Percentiles rank a stretch among this genome's conserved stretches.
Conservation (phyloP, 2,329 filamentous ascomycete species). For the Aureobasidium sp. region DNA sequence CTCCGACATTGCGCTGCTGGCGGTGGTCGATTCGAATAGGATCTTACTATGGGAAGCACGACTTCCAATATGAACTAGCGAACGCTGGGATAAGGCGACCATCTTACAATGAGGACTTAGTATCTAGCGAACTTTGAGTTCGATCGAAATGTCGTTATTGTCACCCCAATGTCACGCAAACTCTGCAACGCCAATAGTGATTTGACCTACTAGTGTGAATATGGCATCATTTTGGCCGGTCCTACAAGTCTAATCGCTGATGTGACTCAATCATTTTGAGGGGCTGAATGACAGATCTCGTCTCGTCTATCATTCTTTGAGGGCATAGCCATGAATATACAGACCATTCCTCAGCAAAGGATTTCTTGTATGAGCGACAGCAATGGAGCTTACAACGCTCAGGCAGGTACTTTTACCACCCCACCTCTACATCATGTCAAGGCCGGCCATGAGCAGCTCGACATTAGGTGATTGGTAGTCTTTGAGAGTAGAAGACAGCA, state of each 20-base stretch:
- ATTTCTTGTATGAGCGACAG: background rate
- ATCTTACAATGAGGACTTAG: background rate
- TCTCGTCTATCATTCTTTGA: background rate
- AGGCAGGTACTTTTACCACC: too few relatives aligned
- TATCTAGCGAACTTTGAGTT: too few relatives aligned
- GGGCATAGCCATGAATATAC: background rate
- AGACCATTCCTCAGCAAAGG: background rate
- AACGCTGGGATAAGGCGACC: background rate
- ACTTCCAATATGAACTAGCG: background rate
- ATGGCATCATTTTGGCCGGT: background rate
- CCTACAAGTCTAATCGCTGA: background rate
- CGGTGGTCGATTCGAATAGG: background rate
- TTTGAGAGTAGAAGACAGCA: slow-evolving; percentile 18
- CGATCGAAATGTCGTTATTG: background rate
- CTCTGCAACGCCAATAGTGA: background rate
- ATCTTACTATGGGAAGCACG: background rate
- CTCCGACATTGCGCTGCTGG: background rate
- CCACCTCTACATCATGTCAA: slow-evolving; percentile 34
- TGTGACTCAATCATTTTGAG: background rate
- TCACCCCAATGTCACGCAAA: background rate
- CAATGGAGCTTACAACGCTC: background rate
- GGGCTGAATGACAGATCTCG: background rate
- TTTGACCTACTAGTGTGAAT: background rate
- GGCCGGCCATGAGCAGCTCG: slow-evolving; percentile 35
- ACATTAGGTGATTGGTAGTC: slow-evolving; percentile 26